These are phyloP conservation scores for Tetrahymena borealis DNA, from an alignment of 73 alveolate genomes.

Conservation along the genomic window DNA sequence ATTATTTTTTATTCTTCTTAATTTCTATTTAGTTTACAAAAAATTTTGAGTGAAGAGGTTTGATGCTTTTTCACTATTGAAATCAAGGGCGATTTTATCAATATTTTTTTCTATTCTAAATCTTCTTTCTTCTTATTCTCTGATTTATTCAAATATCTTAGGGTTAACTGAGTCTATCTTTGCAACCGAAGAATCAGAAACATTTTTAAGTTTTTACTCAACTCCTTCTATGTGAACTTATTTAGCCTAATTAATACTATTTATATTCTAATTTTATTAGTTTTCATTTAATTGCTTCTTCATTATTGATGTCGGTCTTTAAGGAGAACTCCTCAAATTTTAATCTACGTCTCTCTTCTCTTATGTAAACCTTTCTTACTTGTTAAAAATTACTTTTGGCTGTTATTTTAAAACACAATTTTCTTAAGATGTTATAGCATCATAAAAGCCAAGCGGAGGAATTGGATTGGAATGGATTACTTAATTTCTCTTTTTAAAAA, in stretches of 20 bases:
- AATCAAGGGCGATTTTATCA: background rate
- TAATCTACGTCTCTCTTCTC: background rate
- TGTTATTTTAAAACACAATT: background rate
- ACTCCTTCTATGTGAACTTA: background rate
- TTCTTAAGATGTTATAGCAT: background rate
- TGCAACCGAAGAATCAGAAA: background rate
- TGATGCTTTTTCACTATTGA: background rate
- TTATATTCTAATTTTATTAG: background rate
- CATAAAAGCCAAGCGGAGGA: background rate
- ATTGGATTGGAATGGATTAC: background rate
- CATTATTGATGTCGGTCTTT: background rate
- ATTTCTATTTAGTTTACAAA: background rate
- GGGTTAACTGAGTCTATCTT: background rate
- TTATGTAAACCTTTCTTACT: background rate
- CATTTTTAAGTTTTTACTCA: background rate
- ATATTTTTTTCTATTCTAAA: background rate
- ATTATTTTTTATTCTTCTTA: background rate
- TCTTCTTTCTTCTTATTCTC: background rate
- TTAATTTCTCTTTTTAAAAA: background rate
- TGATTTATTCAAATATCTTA: background rate
- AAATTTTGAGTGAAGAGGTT: background rate
- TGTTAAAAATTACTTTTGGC: background rate
- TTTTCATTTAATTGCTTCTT: background rate
- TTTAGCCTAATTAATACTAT: background rate
- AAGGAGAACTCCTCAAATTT: background rate